Evolutionary conservation across 2,329 filamentous ascomycete species (phyloP), one percentile per base, ranked within the genome.

Genomic region (Colletotrichum lindemuthianum): DNA sequence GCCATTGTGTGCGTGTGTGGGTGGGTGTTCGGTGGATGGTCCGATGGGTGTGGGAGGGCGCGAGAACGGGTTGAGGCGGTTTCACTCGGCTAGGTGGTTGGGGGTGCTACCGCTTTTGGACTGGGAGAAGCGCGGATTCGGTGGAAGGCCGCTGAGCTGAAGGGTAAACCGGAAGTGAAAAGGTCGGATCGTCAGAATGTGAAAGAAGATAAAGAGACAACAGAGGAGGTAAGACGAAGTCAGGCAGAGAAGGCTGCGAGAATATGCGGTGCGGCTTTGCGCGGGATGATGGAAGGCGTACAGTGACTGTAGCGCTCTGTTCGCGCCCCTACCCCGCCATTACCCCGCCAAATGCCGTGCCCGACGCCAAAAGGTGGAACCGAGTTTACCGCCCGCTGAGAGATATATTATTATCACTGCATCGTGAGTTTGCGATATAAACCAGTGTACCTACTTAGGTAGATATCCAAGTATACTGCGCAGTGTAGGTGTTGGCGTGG

Each of bases 1-100:
- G 79, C 73, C 79, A 81, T 81, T 63, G 45, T 68, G 56, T 63
- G 76, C 13, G 16, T 9, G 44, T 56, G 51, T 41, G 44, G 2
- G 36, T n/a, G 48, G 36, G 24, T n/a, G 15, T 13, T 57, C 15
- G 36, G 15, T 32, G 45, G 34, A 24, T n/a, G n/a, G 50, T 7
- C 13, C 8, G 13, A 12, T 15, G 49, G 36, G 32, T 13, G 15
- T 8, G 13, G 32, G 10, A 52, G 33, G 16, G 48, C 50, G 13
- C 12, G 24, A 24, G 24, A 24, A 24, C 24, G 56, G 37, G 41
- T 43, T 40, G 49, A 10, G 7, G n/a, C 32, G 36, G 50, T 52
- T 52, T 11, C 36, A 15, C n/a, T 44, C 16, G 41, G 24, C 24
- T 24, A 24, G 24, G 24, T 24, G 24, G 24, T 24, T 24, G 24